phyloP scores from a whole-genome alignment of 805 yeast species.

The Candida xiaguanensis region DNA sequence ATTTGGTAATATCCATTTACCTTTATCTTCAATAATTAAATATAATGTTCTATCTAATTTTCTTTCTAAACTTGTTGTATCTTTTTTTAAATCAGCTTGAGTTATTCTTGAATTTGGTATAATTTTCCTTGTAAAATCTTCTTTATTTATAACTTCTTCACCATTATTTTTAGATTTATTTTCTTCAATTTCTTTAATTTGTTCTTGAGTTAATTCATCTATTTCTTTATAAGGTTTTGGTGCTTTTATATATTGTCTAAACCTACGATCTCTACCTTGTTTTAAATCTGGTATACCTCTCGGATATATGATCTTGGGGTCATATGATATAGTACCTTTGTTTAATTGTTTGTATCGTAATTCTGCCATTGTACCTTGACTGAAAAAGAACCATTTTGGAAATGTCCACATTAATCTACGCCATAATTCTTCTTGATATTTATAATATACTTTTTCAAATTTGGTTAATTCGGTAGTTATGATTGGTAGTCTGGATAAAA shows the following conservation, averaged over 20 bases:
- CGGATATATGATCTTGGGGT: conserved; percentile 74
- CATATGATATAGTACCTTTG: conserved; percentile 66
- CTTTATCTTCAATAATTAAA: conserved; percentile 53
- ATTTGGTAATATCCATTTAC: conserved; percentile 79
- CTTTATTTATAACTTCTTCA: conserved; percentile 16
- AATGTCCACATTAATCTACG: conserved; percentile 96
- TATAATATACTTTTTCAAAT: conserved; percentile 72
- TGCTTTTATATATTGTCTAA: conserved; percentile 71
- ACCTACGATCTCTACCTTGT: conserved; percentile 84
- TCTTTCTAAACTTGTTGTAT: conserved; percentile 71
- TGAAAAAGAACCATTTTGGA: conserved; percentile 89
- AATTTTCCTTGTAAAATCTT: conserved; percentile 65
- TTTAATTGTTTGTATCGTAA: conserved; percentile 75
- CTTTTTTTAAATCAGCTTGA: conserved; percentile 65
- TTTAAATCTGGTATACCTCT: conserved; percentile 82
- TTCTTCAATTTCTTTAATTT: conserved; percentile 29
- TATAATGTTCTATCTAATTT: conserved; percentile 76
- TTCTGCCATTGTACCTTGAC: conserved; percentile 84
- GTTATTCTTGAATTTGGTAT: conserved; percentile 69
- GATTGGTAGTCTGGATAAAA: conserved; percentile 79
- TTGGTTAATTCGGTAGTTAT: conserved; percentile 72
- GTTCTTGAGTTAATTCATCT: conserved; percentile 15
- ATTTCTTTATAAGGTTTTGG: conserved; percentile 58
- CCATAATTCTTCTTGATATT: conserved; percentile 83
- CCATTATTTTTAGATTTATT: conserved; percentile 9